phyloP scores from a whole-genome alignment of 208 protist genomes.

The Crithidia fasciculata region DNA sequence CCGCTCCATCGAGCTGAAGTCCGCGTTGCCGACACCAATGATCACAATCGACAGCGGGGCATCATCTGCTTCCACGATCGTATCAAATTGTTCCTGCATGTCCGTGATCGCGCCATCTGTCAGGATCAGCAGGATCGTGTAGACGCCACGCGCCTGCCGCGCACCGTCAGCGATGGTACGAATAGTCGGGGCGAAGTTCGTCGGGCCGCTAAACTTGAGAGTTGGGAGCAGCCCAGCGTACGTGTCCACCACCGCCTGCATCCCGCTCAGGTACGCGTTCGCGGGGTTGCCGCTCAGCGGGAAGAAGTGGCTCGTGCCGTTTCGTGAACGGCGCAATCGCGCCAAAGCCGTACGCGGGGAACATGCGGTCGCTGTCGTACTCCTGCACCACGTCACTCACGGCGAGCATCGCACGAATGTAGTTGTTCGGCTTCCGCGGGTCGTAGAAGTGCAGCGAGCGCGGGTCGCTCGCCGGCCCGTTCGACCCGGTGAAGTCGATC shows the following conservation, averaged over 20 bases:
- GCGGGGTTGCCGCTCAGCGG: constrained; percentile 42
- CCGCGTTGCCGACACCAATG: constrained; percentile 87
- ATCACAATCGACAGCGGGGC: constrained; percentile 92
- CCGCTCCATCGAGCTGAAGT: constrained; percentile 84
- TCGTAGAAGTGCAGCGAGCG: constrained; percentile 66
- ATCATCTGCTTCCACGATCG: constrained; percentile 72
- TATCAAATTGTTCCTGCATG: constrained; percentile 78
- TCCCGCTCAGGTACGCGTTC: constrained; percentile 55
- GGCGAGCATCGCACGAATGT: constrained; percentile 47
- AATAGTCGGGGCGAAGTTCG: constrained; percentile 69
- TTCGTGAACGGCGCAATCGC: constrained; percentile 42
- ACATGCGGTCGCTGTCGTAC: constrained; percentile 57
- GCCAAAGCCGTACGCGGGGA: constrained; percentile 55
- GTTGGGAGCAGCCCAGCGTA: constrained; percentile 43
- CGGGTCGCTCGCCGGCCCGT: constrained; percentile 50
- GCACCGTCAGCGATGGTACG: constrained; percentile 27
- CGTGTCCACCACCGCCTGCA: constrained; percentile 57
- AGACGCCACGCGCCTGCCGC: constrained; percentile 40
- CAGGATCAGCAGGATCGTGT: constrained; percentile 90
- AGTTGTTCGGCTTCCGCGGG: constrained; percentile 41
- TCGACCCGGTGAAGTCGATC: constrained; percentile 82
- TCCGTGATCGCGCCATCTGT: constrained; percentile 92
- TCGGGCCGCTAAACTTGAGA: constrained; percentile 58
- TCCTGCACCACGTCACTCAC: constrained; percentile 51
- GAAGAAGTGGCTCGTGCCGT: constrained; percentile 60